Conservation (phyloP, 2,329 filamentous ascomycete species). For the Aspergillus quadricinctus region DNA sequence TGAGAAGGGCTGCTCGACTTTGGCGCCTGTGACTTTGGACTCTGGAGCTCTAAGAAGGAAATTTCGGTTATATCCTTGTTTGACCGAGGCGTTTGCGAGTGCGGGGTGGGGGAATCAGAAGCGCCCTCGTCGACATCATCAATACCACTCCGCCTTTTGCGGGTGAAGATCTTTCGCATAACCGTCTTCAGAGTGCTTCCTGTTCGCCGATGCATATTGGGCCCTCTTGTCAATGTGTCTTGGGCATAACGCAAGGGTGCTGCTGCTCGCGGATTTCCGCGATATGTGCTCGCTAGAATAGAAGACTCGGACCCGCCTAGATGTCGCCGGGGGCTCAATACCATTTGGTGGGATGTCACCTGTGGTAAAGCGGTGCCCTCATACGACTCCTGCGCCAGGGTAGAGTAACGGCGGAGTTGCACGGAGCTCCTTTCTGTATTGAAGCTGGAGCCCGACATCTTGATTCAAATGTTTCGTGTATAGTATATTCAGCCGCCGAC, state of each 20-base stretch:
- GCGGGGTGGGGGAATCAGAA: conserved; percentile 12
- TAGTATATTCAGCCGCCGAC: background rate
- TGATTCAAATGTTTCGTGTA: background rate
- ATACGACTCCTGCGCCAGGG: background rate
- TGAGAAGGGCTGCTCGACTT: conserved; percentile 20
- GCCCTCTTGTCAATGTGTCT: conserved; percentile 20
- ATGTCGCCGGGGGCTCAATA: background rate
- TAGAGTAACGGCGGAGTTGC: background rate
- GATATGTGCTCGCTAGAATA: conserved; percentile 1
- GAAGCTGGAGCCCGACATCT: background rate
- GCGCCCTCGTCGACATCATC: conserved; percentile 25
- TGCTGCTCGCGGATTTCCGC: conserved; percentile 11
- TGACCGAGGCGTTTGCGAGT: conserved; percentile 10
- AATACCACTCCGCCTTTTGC: conserved; percentile 32
- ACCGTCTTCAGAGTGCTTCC: conserved; percentile 40
- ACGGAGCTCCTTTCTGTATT: background rate
- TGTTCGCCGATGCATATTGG: conserved; percentile 34
- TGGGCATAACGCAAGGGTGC: conserved; percentile 18
- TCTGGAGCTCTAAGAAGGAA: conserved; percentile 20
- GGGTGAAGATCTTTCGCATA: conserved; percentile 43
- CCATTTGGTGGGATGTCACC: background rate
- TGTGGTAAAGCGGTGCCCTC: background rate
- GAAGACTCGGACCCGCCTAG: background rate
- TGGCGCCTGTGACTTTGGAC: conserved; percentile 23
- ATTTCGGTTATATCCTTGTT: conserved; percentile 10